These are phyloP conservation scores for Eucalyptus paniculata DNA, from an alignment of 345 rosid species.

Conservation along the genomic window DNA sequence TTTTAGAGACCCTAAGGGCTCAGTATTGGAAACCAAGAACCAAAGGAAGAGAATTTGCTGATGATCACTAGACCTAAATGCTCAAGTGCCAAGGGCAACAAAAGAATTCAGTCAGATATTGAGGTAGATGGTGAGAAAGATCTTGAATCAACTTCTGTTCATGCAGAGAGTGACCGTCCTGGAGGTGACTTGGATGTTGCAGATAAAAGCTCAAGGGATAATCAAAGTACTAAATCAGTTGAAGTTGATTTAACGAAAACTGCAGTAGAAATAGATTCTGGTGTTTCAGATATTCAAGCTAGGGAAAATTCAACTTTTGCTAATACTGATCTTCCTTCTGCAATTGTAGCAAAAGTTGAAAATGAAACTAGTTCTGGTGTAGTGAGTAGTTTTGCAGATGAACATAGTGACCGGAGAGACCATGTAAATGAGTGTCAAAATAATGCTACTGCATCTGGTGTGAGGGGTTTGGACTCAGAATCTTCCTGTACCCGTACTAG, in stretches of 20 bases:
- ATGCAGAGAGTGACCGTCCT: constrained; percentile 10
- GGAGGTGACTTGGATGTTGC: constrained; percentile 25
- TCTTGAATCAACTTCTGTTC: constrained; percentile 12
- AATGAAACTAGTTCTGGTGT: constrained; percentile 14
- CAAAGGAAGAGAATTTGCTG: constrained; percentile 33
- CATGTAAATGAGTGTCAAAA: constrained; percentile 19
- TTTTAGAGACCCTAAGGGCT: constrained; percentile 40
- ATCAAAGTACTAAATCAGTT: constrained; percentile 4
- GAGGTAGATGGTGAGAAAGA: constrained; percentile 33
- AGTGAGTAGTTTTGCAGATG: constrained; percentile 27
- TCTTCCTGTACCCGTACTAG: constrained; percentile 54
- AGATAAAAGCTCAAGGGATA: constrained; percentile 10
- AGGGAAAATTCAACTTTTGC: constrained; percentile 22
- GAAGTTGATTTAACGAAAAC: constrained; percentile 9
- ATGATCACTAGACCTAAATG: constrained; percentile 30
- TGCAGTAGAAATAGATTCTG: background rate
- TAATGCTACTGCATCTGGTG: constrained; percentile 14
- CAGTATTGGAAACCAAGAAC: constrained; percentile 33
- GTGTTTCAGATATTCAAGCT: background rate
- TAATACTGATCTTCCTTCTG: background rate
- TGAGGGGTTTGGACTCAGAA: constrained; percentile 47
- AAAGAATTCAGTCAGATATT: constrained; percentile 22
- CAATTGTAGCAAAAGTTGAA: constrained; percentile 3
- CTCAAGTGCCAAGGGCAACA: constrained; percentile 18
- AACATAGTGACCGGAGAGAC: constrained; percentile 17